Percentiles rank a stretch among this genome's conserved stretches.
These are phyloP conservation scores for Rugosomyces carneus DNA, from an alignment of 1,284 basidiomycete genomes.

Conservation along the genomic window DNA sequence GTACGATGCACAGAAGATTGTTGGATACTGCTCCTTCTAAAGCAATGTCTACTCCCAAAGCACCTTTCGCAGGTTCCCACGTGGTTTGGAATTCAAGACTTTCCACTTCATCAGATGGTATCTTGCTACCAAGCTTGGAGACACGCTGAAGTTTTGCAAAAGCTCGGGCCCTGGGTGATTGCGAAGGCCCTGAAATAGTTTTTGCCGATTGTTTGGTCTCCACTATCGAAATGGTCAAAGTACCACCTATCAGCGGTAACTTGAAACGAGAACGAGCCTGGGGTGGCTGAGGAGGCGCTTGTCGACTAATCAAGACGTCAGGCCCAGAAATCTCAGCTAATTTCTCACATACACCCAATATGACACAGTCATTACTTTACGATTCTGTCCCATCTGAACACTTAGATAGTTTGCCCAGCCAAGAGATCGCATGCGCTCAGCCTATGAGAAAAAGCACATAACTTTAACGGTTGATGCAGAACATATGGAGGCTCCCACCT, in stretches of 20 bases:
- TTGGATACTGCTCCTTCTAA: conserved; percentile 34
- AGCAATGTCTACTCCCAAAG: conserved; percentile 49
- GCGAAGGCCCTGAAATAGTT: conserved; percentile 32
- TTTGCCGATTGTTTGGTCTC: conserved; percentile 32
- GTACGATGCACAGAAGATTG: conserved; percentile 41
- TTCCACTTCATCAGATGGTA: conserved; percentile 69
- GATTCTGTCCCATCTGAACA: conserved; percentile 56
- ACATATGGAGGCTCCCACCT: conserved; percentile 37
- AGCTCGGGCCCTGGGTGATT: conserved; percentile 46
- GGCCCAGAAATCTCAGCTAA: not conserved
- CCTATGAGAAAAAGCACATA: conserved; percentile 33
- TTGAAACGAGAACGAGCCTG: conserved; percentile 38
- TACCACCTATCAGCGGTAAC: conserved; percentile 52
- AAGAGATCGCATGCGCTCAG: conserved; percentile 63
- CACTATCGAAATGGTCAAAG: conserved; percentile 39
- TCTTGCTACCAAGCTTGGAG: conserved; percentile 45
- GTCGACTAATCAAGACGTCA: conserved; percentile 33
- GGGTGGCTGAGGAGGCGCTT: conserved; percentile 27
- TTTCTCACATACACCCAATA: conserved; percentile 69
- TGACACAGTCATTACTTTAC: conserved; percentile 57
- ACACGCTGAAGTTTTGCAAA: conserved; percentile 58
- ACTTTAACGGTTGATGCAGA: not conserved
- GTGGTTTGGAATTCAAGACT: conserved; percentile 50
- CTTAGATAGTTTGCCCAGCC: conserved; percentile 72
- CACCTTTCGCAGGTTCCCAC: conserved; percentile 62